phyloP scores from a whole-genome alignment of 2,329 filamentous ascomycete genomes.

The Sporothrix variecibatus region DNA sequence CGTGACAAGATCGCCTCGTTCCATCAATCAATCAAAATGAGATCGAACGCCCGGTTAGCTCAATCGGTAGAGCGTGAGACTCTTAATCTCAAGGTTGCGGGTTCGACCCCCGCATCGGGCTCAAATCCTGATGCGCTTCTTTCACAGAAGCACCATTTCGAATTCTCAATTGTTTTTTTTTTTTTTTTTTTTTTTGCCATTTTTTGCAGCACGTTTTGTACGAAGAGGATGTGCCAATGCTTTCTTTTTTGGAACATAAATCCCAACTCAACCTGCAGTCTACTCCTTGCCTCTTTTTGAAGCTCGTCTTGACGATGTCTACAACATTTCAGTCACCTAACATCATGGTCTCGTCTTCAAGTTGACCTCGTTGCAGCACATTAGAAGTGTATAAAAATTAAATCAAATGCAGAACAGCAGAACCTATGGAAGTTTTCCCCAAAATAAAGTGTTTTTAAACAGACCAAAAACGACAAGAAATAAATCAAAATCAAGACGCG shows the following conservation, averaged over 20 bases:
- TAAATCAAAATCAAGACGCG: not conserved
- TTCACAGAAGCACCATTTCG: slow-evolving; percentile 23
- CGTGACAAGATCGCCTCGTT: not conserved
- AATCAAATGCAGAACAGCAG: slow-evolving; percentile 12
- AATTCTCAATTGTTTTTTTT: slow-evolving; percentile 15
- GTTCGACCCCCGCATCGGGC: slow-evolving; percentile 52
- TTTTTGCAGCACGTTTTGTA: not conserved
- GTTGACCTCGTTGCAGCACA: not conserved
- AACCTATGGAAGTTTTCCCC: slow-evolving; percentile 4
- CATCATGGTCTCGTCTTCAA: not conserved
- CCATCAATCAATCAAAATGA: slow-evolving; percentile 27
- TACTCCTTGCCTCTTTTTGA: not conserved
- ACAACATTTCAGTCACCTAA: too few species aligned
- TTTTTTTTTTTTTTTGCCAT: slow-evolving; percentile 8
- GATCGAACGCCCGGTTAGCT: slow-evolving; percentile 57
- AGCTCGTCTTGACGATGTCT: too few species aligned
- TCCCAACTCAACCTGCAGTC: not conserved
- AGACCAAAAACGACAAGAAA: not conserved
- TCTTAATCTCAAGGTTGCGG: slow-evolving; percentile 53
- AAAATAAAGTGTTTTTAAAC: not conserved
- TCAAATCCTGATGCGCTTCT: slow-evolving; percentile 44
- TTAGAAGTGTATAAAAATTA: not conserved
- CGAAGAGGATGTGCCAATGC: not conserved
- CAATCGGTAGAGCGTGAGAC: slow-evolving; percentile 75
- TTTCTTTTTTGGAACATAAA: not conserved